phyloP scores from a whole-genome alignment of 208 protist species.

The Naegleria lovaniensis region DNA sequence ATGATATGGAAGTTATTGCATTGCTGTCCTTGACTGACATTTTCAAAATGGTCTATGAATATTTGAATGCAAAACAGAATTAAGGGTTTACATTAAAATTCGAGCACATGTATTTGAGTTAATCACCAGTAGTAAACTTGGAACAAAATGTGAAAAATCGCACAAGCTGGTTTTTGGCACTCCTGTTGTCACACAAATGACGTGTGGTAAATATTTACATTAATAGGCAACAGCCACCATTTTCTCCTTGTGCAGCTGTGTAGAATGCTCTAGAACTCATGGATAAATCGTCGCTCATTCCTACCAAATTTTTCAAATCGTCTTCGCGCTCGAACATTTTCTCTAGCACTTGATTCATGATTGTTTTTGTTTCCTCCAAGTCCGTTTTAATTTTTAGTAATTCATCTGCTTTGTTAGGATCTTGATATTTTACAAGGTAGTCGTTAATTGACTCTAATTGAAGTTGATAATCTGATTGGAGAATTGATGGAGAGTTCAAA shows the following conservation, averaged over 20 bases:
- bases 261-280: slow-evolving; percentile 1
- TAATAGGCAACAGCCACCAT: slow-evolving; percentile 7
- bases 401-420: slow-evolving; percentile 39
- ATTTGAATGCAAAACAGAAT: not conserved
- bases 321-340: slow-evolving; percentile 34
- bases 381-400: slow-evolving; percentile 32
- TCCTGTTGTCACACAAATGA: too few species aligned
- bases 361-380: slow-evolving; percentile 35
- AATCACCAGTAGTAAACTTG: too few species aligned
- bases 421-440: slow-evolving; percentile 30
- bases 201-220: not conserved
- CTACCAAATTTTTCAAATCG: slow-evolving; percentile 37
- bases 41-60: not conserved
- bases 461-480: not conserved
- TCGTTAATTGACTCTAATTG: not conserved
- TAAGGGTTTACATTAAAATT: not conserved
- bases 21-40: not conserved
- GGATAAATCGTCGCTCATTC: slow-evolving; percentile 17
- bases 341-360: slow-evolving; percentile 40
- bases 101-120: not conserved
- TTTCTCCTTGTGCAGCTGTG: not conserved
- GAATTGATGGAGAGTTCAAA: not conserved
- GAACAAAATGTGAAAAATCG: too few species aligned
- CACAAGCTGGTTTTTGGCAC: too few species aligned
- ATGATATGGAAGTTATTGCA: not conserved